phyloP scores from a whole-genome alignment of 306 rosid genomes.

The Astragalus membranaceus region DNA sequence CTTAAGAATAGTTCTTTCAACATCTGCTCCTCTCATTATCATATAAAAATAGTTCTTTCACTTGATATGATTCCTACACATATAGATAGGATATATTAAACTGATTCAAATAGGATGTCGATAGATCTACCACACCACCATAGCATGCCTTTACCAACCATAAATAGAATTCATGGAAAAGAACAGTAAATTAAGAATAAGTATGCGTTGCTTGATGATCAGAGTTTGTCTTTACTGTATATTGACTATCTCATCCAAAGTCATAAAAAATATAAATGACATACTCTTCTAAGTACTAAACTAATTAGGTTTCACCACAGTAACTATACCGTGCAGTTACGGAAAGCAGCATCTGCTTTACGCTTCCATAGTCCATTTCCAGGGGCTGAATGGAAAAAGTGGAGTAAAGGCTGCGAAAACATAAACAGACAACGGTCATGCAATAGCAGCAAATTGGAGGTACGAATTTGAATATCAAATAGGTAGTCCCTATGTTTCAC shows the following conservation, averaged over 20 bases:
- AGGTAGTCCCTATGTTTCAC: too few species aligned
- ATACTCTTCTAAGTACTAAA: background rate
- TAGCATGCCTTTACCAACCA: background rate
- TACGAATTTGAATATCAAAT: slow-evolving; percentile 14
- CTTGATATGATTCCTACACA: background rate
- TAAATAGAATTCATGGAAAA: background rate
- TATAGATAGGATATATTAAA: background rate
- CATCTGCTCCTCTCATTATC: background rate
- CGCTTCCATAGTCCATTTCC: slow-evolving; percentile 97
- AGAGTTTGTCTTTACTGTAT: background rate
- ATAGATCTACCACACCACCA: background rate
- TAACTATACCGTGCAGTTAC: slow-evolving; percentile 55
- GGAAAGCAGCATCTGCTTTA: slow-evolving; percentile 87
- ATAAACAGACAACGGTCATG: background rate
- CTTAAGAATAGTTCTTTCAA: background rate
- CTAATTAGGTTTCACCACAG: background rate
- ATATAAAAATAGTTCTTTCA: background rate
- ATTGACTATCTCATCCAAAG: too few species aligned
- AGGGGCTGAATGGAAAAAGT: slow-evolving; percentile 65
- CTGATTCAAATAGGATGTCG: background rate
- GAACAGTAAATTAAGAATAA: background rate
- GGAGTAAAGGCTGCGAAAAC: slow-evolving; percentile 73
- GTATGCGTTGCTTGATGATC: background rate
- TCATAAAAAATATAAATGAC: background rate
- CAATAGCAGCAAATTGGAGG: slow-evolving; percentile 5